Evolutionary conservation across 768 basidiomycete species (phyloP).

Genomic region (Obba rivulosa): DNA sequence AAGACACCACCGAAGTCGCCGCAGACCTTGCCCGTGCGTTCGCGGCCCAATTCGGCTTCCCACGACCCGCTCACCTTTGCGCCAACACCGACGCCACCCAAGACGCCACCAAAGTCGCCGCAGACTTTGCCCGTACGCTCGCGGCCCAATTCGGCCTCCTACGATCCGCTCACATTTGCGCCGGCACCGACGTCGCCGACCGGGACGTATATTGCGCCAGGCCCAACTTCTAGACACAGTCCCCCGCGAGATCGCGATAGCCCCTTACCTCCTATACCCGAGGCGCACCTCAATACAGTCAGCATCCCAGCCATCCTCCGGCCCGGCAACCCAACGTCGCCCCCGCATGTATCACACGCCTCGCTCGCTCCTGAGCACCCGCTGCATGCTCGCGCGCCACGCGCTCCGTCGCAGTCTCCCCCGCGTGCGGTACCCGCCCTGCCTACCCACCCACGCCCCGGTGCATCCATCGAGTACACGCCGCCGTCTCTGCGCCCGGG

Average conservation of each 20-base stretch:
- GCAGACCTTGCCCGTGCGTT: neutral
- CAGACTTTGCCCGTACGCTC: neutral
- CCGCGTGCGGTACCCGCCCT: conserved; percentile 7
- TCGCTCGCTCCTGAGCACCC: conserved; percentile 15
- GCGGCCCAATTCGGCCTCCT: no score
- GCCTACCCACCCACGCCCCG: conserved; percentile 6
- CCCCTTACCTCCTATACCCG: conserved; percentile 37
- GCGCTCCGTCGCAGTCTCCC: conserved; percentile 8
- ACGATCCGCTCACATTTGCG: no score
- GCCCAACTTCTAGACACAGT: neutral
- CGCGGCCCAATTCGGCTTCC: no score
- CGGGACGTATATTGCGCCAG: no score
- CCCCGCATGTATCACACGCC: neutral
- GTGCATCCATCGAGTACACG: conserved; percentile 6
- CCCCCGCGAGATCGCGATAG: conserved; percentile 2
- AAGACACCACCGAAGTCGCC: neutral
- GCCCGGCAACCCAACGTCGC: conserved; percentile 24
- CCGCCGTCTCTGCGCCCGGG: conserved; percentile 9
- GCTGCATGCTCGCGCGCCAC: conserved; percentile 1
- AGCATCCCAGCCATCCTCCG: conserved; percentile 38
- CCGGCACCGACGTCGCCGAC: no score
- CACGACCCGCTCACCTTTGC: no score
- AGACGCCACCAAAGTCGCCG: no score
- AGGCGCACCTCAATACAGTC: conserved; percentile 10
- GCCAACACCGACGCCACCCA: neutral